Conservation (phyloP, 1,284 basidiomycete species). For the Leccinum pachyderme region DNA sequence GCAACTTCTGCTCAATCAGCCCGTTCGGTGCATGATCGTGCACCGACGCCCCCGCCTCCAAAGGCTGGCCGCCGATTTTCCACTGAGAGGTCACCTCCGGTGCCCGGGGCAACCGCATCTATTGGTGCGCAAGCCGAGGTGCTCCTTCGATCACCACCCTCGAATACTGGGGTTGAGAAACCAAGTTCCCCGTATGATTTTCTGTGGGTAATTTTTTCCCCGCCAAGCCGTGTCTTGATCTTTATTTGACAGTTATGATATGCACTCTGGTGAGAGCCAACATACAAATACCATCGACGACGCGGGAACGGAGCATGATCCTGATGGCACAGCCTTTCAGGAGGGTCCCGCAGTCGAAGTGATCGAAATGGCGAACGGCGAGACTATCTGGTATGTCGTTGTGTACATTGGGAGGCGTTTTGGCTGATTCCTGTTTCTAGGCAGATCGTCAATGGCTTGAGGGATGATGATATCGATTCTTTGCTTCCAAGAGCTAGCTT, state of each 20-base stretch:
- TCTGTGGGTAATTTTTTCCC: constrained; percentile 49
- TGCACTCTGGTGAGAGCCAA: constrained; percentile 65
- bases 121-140: constrained; percentile 47
- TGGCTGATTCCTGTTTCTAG: constrained; percentile 37
- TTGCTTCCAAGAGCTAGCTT: constrained; percentile 67
- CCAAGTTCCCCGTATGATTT: constrained; percentile 71
- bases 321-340: constrained; percentile 37
- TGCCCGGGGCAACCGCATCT: constrained; percentile 61
- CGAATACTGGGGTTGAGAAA: constrained; percentile 52
- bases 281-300: constrained; percentile 28
- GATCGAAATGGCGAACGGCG: constrained; percentile 76
- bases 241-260: constrained; percentile 61
- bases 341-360: constrained; percentile 69
- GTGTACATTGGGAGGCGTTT: constrained; percentile 5
- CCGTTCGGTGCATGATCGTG: constrained; percentile 74
- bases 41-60: constrained; percentile 79
- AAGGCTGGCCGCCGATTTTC: constrained; percentile 63
- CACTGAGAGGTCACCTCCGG: constrained; percentile 59
- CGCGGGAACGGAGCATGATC: constrained; percentile 24
- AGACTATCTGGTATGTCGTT: constrained; percentile 69
- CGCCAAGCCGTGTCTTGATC: constrained; percentile 13
- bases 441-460: constrained; percentile 79
- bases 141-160: constrained; percentile 40
- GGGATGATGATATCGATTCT: constrained; percentile 72
- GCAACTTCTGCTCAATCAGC: constrained; percentile 48